Evolutionary conservation across 2,329 filamentous ascomycete genomes (phyloP), one percentile per base, ranked within the genome.

Genomic region (Epichloe elymi): DNA sequence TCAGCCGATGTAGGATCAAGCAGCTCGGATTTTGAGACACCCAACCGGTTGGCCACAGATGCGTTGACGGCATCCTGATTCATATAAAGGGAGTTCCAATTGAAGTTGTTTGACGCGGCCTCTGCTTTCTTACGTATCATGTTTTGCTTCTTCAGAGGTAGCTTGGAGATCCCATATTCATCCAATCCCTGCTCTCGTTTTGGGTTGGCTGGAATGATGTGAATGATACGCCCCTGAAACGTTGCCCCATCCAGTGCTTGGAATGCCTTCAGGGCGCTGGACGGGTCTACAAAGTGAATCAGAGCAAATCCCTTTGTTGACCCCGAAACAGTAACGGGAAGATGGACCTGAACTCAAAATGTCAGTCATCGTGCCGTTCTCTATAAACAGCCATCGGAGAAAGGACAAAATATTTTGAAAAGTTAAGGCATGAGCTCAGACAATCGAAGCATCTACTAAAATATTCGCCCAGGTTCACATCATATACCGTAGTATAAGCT

Each of bases 71-170:
- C 88, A 71, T 98, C 90, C 70, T 88, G 86, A 68, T 86, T 96
- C 86, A 98, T 94, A 68, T 93, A 98, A n/a, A 98, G 74, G n/a
- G 90, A 91, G 72, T 98, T 98, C 93, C 93, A 98, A 65, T 91
- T 95, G 70, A 97, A 97, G 1, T 79, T 82, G 46, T 78, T 81
- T 33, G 83, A 84, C 8, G 86, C 77, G 20, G 90, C 87, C 60
- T 91, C 85, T 47, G 83, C 78, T 69, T 87, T 94, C 61, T 86
- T 86, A 64, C 86, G 88, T 58, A 97, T 86, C 61, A 94, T 79
- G 59, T 88, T 88, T 67, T 97, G 93, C 67, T 94, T 93, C 70
- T 96, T 97, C 57, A 97, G 72, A 15, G 93, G 91, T 59, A 98
- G 69, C 66, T 96, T 94, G 0, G 91, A 89, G 50, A 98, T 76